Conservation (phyloP, 1,284 basidiomycete genomes). For the Sphagnurus paluster region DNA sequence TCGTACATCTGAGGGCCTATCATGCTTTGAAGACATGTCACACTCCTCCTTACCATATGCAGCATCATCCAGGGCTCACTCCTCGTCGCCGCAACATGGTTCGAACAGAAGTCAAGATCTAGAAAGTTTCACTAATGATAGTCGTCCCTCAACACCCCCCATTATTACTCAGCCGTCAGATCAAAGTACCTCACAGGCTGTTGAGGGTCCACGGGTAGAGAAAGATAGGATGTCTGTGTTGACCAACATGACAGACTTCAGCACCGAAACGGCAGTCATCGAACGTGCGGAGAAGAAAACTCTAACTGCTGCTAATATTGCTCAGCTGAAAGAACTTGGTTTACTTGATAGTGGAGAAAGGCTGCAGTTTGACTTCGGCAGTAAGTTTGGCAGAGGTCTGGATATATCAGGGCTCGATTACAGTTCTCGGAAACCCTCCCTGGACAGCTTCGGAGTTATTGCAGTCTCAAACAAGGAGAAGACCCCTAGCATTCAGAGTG, state of each 20-base stretch:
- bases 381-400: slow-evolving; percentile 41
- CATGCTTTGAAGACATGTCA: not conserved
- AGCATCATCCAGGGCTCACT: not conserved
- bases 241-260: slow-evolving; percentile 39
- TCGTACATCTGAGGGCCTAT: not conserved
- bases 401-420: slow-evolving; percentile 21
- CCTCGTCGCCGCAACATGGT: not conserved
- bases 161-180: not conserved
- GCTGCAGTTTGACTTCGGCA: slow-evolving; percentile 46
- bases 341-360: slow-evolving; percentile 27
- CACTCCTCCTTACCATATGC: not conserved
- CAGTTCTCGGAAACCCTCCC: slow-evolving; percentile 12
- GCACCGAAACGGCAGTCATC: slow-evolving; percentile 47
- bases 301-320: slow-evolving; percentile 9
- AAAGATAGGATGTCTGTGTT: slow-evolving; percentile 38
- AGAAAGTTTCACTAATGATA: not conserved
- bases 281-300: slow-evolving; percentile 41
- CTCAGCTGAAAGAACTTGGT: slow-evolving; percentile 33
- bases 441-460: slow-evolving; percentile 3
- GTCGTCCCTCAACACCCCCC: slow-evolving; percentile 11
- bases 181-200: not conserved
- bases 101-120: slow-evolving; percentile 16
- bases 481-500: slow-evolving; percentile 23
- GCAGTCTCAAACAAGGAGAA: slow-evolving; percentile 2
- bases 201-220: slow-evolving; percentile 28